These are phyloP conservation scores for Lipomyces orientalis DNA, from an alignment of 805 yeast species.

Conservation along the genomic window DNA sequence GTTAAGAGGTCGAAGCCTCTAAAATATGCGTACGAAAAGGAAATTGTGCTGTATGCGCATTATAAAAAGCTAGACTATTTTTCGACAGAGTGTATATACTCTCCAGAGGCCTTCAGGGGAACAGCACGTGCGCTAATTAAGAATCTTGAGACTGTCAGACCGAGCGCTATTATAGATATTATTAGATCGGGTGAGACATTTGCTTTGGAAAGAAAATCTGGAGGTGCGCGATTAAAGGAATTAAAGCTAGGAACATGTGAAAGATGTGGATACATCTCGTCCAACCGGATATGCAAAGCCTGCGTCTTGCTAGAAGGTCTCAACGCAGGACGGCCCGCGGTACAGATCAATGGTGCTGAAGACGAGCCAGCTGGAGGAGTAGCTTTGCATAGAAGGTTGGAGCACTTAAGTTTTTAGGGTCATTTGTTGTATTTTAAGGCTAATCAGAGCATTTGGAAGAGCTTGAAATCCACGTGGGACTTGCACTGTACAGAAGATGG, in stretches of 20 bases:
- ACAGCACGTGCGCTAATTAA: constrained; percentile 93
- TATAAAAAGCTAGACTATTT: constrained; percentile 93
- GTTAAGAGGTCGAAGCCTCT: constrained; percentile 94
- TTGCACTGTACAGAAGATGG: too few species aligned
- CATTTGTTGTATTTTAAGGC: too few species aligned
- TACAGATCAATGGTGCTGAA: constrained; percentile 10
- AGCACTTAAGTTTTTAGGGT: constrained; percentile 21
- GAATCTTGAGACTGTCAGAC: constrained; percentile 85
- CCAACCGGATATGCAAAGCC: constrained; percentile 90
- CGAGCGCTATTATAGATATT: constrained; percentile 91
- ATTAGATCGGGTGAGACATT: constrained; percentile 92
- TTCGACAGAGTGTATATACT: constrained; percentile 96
- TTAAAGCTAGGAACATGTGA: constrained; percentile 60
- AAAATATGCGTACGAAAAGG: constrained; percentile 95
- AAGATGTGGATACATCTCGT: constrained; percentile 89
- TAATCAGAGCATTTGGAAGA: too few species aligned
- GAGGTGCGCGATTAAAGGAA: constrained; percentile 25
- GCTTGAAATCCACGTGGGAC: too few species aligned
- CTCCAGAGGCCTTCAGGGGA: constrained; percentile 98
- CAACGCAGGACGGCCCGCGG: constrained; percentile 56
- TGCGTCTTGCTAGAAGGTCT: constrained; percentile 86
- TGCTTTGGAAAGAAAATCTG: constrained; percentile 49
- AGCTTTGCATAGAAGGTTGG: constrained; percentile 17
- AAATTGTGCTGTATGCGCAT: constrained; percentile 95
- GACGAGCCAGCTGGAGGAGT: constrained; percentile 5